phyloP scores from a whole-genome alignment of 2,329 filamentous ascomycete species.

The Aspergillus neotritici region DNA sequence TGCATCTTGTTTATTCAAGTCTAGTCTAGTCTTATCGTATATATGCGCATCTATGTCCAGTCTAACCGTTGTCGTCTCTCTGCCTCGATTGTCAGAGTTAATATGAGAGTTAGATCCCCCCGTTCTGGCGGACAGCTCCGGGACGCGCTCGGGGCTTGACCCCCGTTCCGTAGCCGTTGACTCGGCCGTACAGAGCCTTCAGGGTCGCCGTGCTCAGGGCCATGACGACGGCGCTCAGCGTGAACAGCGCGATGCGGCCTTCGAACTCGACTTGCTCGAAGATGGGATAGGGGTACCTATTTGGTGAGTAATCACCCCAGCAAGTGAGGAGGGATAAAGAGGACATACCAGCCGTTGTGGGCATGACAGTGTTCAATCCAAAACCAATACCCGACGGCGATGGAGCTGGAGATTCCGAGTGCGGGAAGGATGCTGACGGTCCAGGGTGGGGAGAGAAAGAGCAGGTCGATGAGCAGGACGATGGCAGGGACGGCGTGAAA shows the following conservation, averaged over 20 bases:
- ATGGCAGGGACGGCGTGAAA: conserved; percentile 51
- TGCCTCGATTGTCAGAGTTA: background rate
- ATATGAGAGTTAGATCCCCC: conserved; percentile 19
- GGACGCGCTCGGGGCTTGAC: conserved; percentile 20
- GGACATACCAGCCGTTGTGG: conserved; percentile 54
- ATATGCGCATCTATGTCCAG: no score
- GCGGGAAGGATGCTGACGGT: conserved; percentile 50
- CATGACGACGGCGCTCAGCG: conserved; percentile 64
- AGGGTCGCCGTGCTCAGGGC: conserved; percentile 62
- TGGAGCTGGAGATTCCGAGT: conserved; percentile 43
- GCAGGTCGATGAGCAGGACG: conserved; percentile 50
- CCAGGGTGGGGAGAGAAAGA: conserved; percentile 58
- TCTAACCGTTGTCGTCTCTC: background rate
- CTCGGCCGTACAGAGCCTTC: conserved; percentile 62
- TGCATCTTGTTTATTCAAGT: no score
- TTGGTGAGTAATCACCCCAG: conserved; percentile 1
- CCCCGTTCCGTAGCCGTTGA: conserved; percentile 34
- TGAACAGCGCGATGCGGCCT: conserved; percentile 65
- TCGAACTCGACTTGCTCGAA: conserved; percentile 62
- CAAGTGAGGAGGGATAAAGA: background rate
- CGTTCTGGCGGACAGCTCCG: conserved; percentile 25
- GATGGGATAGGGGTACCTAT: conserved; percentile 79
- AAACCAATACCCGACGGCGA: conserved; percentile 58
- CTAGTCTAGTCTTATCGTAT: no score
- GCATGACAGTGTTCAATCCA: conserved; percentile 59